Conservation (phyloP, 2,329 filamentous ascomycete genomes). For the Ophiostoma novo-ulmi region DNA sequence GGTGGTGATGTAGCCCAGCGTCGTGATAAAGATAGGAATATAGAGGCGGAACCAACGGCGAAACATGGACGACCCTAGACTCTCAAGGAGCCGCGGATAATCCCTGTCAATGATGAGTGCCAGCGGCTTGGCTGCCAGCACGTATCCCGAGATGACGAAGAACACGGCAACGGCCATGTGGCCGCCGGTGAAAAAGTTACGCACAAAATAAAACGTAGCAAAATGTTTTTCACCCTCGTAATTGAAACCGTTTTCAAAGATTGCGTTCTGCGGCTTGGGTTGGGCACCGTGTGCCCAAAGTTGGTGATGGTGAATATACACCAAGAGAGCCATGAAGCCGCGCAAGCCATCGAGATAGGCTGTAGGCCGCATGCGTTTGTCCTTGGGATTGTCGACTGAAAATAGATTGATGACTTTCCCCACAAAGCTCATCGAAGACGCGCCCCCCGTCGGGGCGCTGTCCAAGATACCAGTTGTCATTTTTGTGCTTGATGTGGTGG, state of each 20-base stretch:
- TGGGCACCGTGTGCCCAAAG: constrained; percentile 49
- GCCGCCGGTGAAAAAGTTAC: constrained; percentile 57
- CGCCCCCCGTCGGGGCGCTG: background rate
- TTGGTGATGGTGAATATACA: constrained; percentile 59
- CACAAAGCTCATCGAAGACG: background rate
- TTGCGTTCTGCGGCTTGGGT: constrained; percentile 31
- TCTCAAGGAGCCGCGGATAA: constrained; percentile 39
- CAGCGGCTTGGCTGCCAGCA: constrained; percentile 48
- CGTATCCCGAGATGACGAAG: constrained; percentile 48
- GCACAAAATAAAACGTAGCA: constrained; percentile 51
- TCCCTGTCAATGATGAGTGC: constrained; percentile 44
- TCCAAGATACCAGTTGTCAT: constrained; percentile 2
- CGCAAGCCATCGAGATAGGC: constrained; percentile 62
- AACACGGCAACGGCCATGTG: constrained; percentile 56
- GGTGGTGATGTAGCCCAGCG: constrained; percentile 48
- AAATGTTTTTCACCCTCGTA: constrained; percentile 47
- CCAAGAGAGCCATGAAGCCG: constrained; percentile 61
- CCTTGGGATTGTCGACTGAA: background rate
- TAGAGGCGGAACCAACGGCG: constrained; percentile 47
- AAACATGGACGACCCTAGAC: constrained; percentile 45
- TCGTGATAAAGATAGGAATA: constrained; percentile 50
- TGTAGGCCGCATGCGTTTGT: constrained; percentile 42
- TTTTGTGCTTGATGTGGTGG: background rate
- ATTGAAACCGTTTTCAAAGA: constrained; percentile 52
- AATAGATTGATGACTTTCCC: background rate